Conservation (phyloP, 306 rosid species). For the Cucurbita argyrosperma region DNA sequence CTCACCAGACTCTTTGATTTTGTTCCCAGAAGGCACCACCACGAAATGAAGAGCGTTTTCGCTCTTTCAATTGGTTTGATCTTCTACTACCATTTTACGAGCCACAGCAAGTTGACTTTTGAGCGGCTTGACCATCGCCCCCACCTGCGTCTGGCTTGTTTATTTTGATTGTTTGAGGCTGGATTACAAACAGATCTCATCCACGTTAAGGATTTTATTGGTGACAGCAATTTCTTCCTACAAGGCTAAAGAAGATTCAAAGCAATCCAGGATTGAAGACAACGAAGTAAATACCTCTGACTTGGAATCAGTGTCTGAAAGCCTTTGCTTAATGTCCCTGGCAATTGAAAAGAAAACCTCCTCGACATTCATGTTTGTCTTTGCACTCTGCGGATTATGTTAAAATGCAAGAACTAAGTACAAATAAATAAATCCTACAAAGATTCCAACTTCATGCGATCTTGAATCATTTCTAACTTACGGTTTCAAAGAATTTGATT, state of each 20-base stretch:
- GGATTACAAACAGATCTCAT: conserved; percentile 3
- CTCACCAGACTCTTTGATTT: neutral
- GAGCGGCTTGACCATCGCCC: conserved; percentile 37
- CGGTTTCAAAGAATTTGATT: conserved; percentile 76
- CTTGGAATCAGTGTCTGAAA: conserved; percentile 60
- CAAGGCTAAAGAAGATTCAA: neutral
- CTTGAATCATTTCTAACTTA: conserved; percentile 28
- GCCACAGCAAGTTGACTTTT: conserved; percentile 61
- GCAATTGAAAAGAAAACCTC: conserved; percentile 82
- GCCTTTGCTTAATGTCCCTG: conserved; percentile 71
- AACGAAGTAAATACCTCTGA: neutral
- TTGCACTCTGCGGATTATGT: conserved; percentile 57
- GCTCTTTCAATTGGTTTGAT: conserved; percentile 10
- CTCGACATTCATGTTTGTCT: conserved; percentile 78
- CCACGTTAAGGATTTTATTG: neutral
- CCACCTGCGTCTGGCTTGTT: conserved; percentile 36
- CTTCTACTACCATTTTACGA: conserved; percentile 11
- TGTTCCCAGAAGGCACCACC: conserved; percentile 1
- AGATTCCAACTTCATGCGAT: neutral
- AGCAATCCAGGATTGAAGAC: neutral
- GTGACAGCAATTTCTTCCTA: neutral
- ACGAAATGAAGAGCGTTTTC: neutral
- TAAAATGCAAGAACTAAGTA: conserved; percentile 6
- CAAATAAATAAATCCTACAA: neutral
- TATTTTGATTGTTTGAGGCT: conserved; percentile 63